A percentile compares a stretch with the other conserved stretches of the same genome.
phyloP scores from a whole-genome alignment of 2,329 filamentous ascomycete species.

The Colletotrichum sp. region DNA sequence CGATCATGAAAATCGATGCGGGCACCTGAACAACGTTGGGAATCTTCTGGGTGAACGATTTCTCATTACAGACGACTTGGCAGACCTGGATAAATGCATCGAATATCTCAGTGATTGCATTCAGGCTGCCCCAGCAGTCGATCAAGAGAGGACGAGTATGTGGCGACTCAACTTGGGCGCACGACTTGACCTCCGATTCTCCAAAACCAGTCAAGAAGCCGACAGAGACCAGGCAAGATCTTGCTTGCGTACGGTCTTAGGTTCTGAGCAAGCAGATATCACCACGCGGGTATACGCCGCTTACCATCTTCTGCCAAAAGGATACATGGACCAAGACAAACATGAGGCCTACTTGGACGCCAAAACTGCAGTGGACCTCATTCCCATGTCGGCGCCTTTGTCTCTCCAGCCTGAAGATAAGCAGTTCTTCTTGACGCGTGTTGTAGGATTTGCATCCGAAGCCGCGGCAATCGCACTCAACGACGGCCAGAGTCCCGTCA shows the following conservation, averaged over 20 bases:
- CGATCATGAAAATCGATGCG: too few relatives aligned
- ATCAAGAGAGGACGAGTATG: too few relatives aligned
- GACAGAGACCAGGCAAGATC: neutral
- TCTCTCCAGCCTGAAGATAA: constrained; percentile 19
- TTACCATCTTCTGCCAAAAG: neutral
- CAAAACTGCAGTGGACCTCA: neutral
- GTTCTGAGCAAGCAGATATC: neutral
- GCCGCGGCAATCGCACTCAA: constrained; percentile 26
- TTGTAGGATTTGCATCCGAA: constrained; percentile 23
- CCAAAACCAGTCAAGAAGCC: too few relatives aligned
- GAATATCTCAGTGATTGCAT: too few relatives aligned
- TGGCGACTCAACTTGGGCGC: too few relatives aligned
- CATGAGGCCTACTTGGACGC: neutral
- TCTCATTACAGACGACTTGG: too few relatives aligned
- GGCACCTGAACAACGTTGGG: too few relatives aligned
- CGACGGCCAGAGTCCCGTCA: neutral
- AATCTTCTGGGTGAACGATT: too few relatives aligned
- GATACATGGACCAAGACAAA: neutral
- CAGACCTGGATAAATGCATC: too few relatives aligned
- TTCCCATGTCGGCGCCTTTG: neutral
- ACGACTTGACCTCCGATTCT: too few relatives aligned
- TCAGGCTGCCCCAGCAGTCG: too few relatives aligned
- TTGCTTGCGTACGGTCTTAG: fast-evolving
- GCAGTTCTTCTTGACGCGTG: constrained; percentile 18
- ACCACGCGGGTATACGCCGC: neutral